Evolutionary conservation across 805 yeast genomes (phyloP).

Genomic region (Metschnikowia peoriensis): DNA sequence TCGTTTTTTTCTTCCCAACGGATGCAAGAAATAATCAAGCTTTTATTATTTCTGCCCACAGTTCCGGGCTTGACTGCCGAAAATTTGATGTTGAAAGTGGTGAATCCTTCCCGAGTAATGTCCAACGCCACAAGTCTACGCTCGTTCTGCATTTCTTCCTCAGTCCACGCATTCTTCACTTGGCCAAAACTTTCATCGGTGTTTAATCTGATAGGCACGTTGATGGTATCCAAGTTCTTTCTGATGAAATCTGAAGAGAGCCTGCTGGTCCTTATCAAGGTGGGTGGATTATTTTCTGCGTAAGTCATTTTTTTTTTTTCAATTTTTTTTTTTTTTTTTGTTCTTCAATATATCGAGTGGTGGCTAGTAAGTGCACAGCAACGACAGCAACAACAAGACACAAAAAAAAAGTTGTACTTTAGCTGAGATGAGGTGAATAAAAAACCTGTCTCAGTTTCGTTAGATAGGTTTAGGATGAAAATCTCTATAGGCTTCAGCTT

Average conservation of each 20-base stretch:
- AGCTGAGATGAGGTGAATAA: no score
- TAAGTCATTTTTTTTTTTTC: neutral
- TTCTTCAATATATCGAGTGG: no score
- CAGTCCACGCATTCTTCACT: slow-evolving; percentile 48
- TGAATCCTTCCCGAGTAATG: slow-evolving; percentile 25
- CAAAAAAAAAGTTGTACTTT: no score
- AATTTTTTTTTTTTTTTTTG: no score
- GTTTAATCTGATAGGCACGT: slow-evolving; percentile 27
- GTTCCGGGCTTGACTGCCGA: slow-evolving; percentile 29
- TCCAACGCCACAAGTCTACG: slow-evolving; percentile 51
- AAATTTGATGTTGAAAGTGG: slow-evolving; percentile 12
- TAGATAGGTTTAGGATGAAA: no score
- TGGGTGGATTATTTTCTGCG: slow-evolving; percentile 1
- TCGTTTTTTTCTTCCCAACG: slow-evolving; percentile 49
- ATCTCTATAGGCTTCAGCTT: no score
- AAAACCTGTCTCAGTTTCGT: no score
- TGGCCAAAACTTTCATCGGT: slow-evolving; percentile 30
- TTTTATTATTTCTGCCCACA: slow-evolving; percentile 34
- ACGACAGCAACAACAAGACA: no score
- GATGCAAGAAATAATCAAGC: slow-evolving; percentile 57
- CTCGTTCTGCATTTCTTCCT: slow-evolving; percentile 38
- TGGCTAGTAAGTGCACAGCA: no score
- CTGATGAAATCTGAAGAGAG: slow-evolving; percentile 18
- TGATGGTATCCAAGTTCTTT: slow-evolving; percentile 19
- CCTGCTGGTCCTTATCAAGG: slow-evolving; percentile 17